Evolutionary conservation across 805 yeast genomes (phyloP).

Genomic region (Myxozyma geophila): DNA sequence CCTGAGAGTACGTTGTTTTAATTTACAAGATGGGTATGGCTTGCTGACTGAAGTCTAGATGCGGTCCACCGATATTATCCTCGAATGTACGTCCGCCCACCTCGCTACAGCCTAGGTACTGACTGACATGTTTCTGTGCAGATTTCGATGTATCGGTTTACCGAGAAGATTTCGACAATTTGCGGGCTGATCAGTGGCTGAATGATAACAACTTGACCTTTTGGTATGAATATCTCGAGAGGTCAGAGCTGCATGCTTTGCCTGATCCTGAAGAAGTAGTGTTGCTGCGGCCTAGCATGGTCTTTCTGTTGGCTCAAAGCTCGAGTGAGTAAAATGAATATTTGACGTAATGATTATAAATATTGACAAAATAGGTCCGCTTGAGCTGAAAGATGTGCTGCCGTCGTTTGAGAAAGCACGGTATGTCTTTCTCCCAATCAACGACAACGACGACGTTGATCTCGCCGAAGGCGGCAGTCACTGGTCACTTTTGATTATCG

Average conservation of each 20-base stretch:
- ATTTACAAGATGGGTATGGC: neutral
- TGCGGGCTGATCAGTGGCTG: slow-evolving; percentile 72
- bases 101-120: neutral
- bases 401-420: slow-evolving; percentile 53
- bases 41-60: slow-evolving; percentile 15
- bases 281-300: slow-evolving; percentile 64
- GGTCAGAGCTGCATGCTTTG: slow-evolving; percentile 30
- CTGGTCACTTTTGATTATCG: slow-evolving; percentile 69
- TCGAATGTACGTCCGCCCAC: slow-evolving; percentile 23
- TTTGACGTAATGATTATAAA: neutral
- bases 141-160: slow-evolving; percentile 36
- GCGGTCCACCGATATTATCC: slow-evolving; percentile 31
- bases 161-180: slow-evolving; percentile 55
- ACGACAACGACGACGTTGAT: slow-evolving; percentile 65
- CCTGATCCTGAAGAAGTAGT: slow-evolving; percentile 12
- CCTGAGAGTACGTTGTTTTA: slow-evolving; percentile 15
- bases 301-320: slow-evolving; percentile 59
- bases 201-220: slow-evolving; percentile 71
- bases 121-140: slow-evolving; percentile 4
- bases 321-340: slow-evolving; percentile 17
- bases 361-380: slow-evolving; percentile 43
- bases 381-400: slow-evolving; percentile 50
- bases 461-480: slow-evolving; percentile 71
- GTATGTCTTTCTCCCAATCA: slow-evolving; percentile 69
- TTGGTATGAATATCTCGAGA: slow-evolving; percentile 60